Evolutionary conservation across 306 rosid species (phyloP), one percentile per base, ranked within the genome.

Genomic region (Clitoria ternatea): DNA sequence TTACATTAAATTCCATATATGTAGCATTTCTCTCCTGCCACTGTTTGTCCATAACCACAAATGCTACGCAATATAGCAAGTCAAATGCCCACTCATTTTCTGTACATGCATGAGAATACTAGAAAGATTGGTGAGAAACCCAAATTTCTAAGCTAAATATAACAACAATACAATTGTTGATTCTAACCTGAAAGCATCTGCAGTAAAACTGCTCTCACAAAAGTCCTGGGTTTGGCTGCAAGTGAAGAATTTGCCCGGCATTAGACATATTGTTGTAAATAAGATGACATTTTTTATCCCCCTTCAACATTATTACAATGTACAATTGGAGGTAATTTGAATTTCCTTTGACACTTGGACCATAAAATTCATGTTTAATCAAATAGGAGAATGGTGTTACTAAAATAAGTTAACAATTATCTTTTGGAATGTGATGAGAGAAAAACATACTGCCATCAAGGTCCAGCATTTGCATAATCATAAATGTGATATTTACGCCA

Each of bases 1-100:
- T 92, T 65, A 92, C 98, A 75, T 92, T 92, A 69, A 92, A 92
- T 75, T 89, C 92, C 98, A 92, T 92, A 78, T 90, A 90, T 1
- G 96, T 86, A 35, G 98, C 98, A 63, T 90, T 86, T 75, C 83
- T 88, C 68, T 86, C 91, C 11, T 76, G 87, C 98, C 98, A 92
- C 40, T 86, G 96, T 48, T 86, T 88, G 82, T 92, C 96, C 97
- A 90, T 86, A 13, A 85, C 87, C 73, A 86, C 81, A 72, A 92
- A 92, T 20, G 98, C 97, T 49, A 88, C 92, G 48, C 96, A 90
- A 67, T 92, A 90, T 24, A 92, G 92, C 84, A 92, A 67, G 84
- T 92, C 98, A 73, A 92, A 92, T 19, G 97, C 85, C 96, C 96
- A 90, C 55, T 90, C 91, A 57, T 84, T 84, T 67, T 88, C 97